Conservation (phyloP, 352 stramenopile genomes). For the Phytophthora pisi region DNA sequence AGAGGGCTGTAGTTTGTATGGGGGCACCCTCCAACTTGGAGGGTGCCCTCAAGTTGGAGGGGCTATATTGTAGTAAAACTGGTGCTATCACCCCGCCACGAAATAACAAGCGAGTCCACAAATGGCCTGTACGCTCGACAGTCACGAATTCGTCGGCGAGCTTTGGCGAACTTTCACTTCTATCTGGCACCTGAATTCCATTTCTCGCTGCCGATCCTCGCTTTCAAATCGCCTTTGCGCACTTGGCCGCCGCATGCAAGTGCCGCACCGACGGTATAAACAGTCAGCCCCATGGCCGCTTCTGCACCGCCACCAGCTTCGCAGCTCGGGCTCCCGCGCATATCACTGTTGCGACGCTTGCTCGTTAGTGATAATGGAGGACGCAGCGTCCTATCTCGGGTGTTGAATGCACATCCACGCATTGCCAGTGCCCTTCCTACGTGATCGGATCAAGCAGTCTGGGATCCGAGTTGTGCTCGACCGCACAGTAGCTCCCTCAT, state of each 20-base stretch:
- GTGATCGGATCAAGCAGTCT: constrained; percentile 13
- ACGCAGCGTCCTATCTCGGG: constrained; percentile 9
- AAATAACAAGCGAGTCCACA: too few species aligned
- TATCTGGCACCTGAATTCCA: too few species aligned
- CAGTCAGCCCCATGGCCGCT: constrained; percentile 3
- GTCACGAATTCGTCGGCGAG: too few species aligned
- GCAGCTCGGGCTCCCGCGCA: constrained; percentile 5
- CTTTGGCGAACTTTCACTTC: too few species aligned
- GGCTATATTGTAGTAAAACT: too few species aligned
- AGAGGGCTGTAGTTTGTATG: too few species aligned
- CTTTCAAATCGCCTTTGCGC: neutral
- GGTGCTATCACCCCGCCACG: too few species aligned
- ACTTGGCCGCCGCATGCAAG: neutral
- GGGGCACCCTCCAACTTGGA: too few species aligned
- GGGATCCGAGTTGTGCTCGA: neutral
- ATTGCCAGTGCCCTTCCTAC: neutral
- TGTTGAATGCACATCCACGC: constrained; percentile 25
- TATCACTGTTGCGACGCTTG: constrained; percentile 18
- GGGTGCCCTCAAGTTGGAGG: too few species aligned
- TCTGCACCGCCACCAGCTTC: constrained; percentile 7
- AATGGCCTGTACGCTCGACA: too few species aligned
- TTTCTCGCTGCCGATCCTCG: neutral
- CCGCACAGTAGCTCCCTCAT: constrained; percentile 3
- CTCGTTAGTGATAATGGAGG: constrained; percentile 9
- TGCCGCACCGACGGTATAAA: constrained; percentile 21